phyloP scores from a whole-genome alignment of 169 alveolate species.

The Plasmodium malariae region DNA sequence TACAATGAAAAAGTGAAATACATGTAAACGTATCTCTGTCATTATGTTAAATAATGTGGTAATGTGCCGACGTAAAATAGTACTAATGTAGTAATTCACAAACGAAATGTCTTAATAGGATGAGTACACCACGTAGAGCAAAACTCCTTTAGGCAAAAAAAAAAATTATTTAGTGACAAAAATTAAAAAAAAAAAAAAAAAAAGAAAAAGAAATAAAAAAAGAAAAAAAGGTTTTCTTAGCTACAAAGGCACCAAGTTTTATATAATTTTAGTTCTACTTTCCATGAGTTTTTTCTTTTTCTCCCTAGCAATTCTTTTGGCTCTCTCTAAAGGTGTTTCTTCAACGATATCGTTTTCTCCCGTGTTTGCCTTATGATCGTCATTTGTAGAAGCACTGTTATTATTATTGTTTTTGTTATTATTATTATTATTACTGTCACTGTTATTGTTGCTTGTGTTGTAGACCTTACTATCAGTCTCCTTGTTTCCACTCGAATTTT shows the following conservation, averaged over 20 bases:
- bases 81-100: too few species aligned
- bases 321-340: conserved; percentile 66
- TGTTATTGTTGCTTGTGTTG: background rate
- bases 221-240: background rate
- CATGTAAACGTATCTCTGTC: too few species aligned
- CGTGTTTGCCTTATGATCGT: background rate
- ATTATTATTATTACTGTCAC: background rate
- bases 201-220: background rate
- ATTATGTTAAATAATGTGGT: too few species aligned
- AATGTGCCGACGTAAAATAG: too few species aligned
- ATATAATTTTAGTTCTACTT: conserved; percentile 31
- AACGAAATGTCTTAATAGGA: too few species aligned
- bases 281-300: conserved; percentile 42
- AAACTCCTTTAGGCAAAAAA: background rate
- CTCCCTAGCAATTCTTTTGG: conserved; percentile 67
- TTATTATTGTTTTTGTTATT: background rate
- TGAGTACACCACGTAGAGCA: too few species aligned
- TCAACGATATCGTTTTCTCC: background rate
- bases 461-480: background rate
- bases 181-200: background rate
- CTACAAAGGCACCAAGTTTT: background rate
- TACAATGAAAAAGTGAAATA: too few species aligned
- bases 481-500: background rate
- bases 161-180: background rate
- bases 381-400: background rate